These are phyloP conservation scores for Sporothrix humicola DNA, from an alignment of 2,329 filamentous ascomycete species.

Conservation along the genomic window DNA sequence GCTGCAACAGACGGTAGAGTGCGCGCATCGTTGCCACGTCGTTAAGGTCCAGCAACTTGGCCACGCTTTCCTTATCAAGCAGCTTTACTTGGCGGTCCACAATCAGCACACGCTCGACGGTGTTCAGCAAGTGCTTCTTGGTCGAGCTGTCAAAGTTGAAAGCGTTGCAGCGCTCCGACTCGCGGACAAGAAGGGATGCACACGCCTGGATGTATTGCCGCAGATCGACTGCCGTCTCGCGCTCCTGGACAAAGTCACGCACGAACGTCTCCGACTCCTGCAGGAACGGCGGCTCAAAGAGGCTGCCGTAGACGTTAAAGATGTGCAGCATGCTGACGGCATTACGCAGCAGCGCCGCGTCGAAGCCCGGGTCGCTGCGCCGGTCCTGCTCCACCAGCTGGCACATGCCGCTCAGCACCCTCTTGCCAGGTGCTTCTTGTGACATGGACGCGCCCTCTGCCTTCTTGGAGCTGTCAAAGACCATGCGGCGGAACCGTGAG, in stretches of 20 bases:
- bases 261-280: conserved; percentile 71
- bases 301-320: conserved; percentile 77
- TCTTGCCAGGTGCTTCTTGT: conserved; percentile 45
- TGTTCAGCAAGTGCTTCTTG: conserved; percentile 73
- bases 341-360: conserved; percentile 70
- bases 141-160: conserved; percentile 86
- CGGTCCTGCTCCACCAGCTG: conserved; percentile 77
- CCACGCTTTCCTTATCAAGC: conserved; percentile 69
- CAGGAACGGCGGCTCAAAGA: conserved; percentile 80
- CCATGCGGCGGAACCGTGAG: conserved; percentile 70
- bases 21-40: conserved; percentile 73
- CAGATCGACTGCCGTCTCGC: conserved; percentile 63
- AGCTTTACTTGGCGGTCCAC: conserved; percentile 69
- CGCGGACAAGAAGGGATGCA: conserved; percentile 70
- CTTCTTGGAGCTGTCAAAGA: conserved; percentile 49
- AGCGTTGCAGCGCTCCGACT: conserved; percentile 76
- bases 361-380: conserved; percentile 59
- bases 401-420: conserved; percentile 67
- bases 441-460: not conserved
- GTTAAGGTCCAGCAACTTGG: conserved; percentile 73
- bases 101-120: conserved; percentile 76
- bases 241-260: conserved; percentile 69
- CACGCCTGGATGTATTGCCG: conserved; percentile 77
- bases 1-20: conserved; percentile 77
- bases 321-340: conserved; percentile 83